phyloP scores from a whole-genome alignment of 2,329 filamentous ascomycete genomes.

The Fusarium denticulatum region DNA sequence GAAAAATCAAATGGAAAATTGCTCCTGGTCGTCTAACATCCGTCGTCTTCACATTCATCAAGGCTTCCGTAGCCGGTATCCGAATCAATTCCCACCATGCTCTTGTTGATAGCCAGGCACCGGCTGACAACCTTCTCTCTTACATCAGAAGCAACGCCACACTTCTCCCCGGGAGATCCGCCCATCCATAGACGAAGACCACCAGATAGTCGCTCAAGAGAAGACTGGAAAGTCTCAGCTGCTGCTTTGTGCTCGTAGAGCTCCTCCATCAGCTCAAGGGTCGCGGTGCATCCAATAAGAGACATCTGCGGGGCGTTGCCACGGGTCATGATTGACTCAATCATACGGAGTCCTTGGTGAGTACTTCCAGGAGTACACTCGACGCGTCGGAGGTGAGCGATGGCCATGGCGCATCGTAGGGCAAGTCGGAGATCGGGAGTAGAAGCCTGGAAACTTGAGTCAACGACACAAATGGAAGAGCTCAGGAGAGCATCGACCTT shows the following conservation, averaged over 20 bases:
- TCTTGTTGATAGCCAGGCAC: conserved; percentile 66
- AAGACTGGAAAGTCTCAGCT: conserved; percentile 57
- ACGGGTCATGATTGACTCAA: conserved; percentile 60
- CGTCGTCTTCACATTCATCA: conserved; percentile 58
- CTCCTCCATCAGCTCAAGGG: conserved; percentile 66
- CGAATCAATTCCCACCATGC: conserved; percentile 66
- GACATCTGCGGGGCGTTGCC: conserved; percentile 57
- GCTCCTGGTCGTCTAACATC: conserved; percentile 34
- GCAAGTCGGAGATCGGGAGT: conserved; percentile 65
- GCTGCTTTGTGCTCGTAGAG: conserved; percentile 59
- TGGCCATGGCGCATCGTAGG: conserved; percentile 68
- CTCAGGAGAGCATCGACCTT: conserved; percentile 39
- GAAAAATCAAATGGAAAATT: background rate
- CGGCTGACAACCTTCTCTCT: conserved; percentile 64
- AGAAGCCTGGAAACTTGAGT: conserved; percentile 53
- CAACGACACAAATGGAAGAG: conserved; percentile 55
- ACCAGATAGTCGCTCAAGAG: conserved; percentile 67
- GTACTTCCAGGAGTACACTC: conserved; percentile 49
- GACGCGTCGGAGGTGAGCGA: conserved; percentile 65
- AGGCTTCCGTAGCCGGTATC: conserved; percentile 70
- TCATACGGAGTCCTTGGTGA: conserved; percentile 56
- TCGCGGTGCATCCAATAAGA: conserved; percentile 68
- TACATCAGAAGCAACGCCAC: conserved; percentile 61
- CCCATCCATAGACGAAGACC: conserved; percentile 70
- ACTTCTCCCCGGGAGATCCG: conserved; percentile 59